Evolutionary conservation across 306 rosid genomes (phyloP), one percentile per base, ranked within the genome.

Genomic region (Inga laurina): DNA sequence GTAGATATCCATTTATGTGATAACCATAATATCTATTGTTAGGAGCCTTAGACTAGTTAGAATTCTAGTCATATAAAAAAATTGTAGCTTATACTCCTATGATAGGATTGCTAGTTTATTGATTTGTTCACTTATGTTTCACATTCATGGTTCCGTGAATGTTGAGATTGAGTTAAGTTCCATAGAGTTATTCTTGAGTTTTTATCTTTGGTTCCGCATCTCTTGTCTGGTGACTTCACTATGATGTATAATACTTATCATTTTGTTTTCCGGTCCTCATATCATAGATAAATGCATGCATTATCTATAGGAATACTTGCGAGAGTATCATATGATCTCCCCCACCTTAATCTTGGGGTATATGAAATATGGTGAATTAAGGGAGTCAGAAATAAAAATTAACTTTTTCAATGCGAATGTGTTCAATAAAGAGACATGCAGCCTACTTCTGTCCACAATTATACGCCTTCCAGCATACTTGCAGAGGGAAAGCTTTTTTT

Each of bases 361-460:
- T 51, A 54, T 51, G 65, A 75, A 82, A 77, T 79, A 75, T 78
- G 34, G 51, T 78, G 44, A 41, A 78, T 77, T 77, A 16, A 64
- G 69, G 69, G 67, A 82, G 35, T 51, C 65, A 49, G 57, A 49
- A 30, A 49, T 61, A 49, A 48, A 49, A 76, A 39, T 16, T 68
- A 44, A 69, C 48, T 51, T 65, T n/a, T 13, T 2, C 18, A 30
- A 32, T 32, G 32, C 44, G 12, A 8, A n/a, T 19, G 9, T 56
- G 4, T 19, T 51, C 15, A 8, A 8, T 45, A 59, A 22, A 71
- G 24, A 57, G 57, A 56, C 32, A 76, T 56, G 22, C 74, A 19
- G 13, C 44, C 43, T 37, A 39, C 27, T 35, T 80, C 45, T 81
- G 46, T 41, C 43, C 15, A 7, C 30, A n/a, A 46, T 5, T 16